Percentiles rank a stretch among this genome's conserved stretches.
Conservation (phyloP, 768 basidiomycete species). For the Cystofilobasidium ferigula region DNA sequence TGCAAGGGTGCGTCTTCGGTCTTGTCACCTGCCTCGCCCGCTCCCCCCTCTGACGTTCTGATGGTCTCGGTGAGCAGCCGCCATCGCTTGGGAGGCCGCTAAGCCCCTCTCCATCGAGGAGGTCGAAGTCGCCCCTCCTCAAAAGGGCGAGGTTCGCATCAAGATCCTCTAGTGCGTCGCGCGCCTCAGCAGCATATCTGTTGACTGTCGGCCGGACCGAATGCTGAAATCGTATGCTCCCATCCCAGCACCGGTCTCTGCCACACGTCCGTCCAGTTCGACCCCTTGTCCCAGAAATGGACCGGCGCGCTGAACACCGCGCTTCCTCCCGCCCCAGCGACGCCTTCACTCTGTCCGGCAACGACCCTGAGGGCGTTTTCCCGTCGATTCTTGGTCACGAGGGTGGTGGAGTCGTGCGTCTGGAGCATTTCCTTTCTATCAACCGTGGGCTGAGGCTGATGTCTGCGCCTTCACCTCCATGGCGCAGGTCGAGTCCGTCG, state of each 20-base stretch:
- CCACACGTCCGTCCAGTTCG: slow-evolving; percentile 51
- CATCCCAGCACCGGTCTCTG: slow-evolving; percentile 69
- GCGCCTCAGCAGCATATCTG: background rate
- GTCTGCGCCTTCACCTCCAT: background rate
- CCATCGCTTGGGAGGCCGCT: slow-evolving; percentile 85
- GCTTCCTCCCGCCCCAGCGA: slow-evolving; percentile 42
- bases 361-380: slow-evolving; percentile 68
- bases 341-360: slow-evolving; percentile 90
- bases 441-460: too few relatives aligned
- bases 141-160: slow-evolving; percentile 82
- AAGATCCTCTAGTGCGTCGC: slow-evolving; percentile 56
- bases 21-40: background rate
- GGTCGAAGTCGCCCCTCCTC: slow-evolving; percentile 85
- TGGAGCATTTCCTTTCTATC: too few relatives aligned
- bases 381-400: slow-evolving; percentile 70
- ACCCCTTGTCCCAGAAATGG: background rate
- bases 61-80: slow-evolving; percentile 33
- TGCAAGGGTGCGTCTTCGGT: slow-evolving; percentile 49
- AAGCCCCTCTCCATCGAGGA: slow-evolving; percentile 68
- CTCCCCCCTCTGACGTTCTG: slow-evolving; percentile 38
- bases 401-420: slow-evolving; percentile 41
- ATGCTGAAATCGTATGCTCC: too few relatives aligned
- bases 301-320: background rate
- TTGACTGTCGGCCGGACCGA: background rate
- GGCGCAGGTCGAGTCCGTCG: slow-evolving; percentile 90